Conservation (phyloP, 2,329 filamentous ascomycete genomes). For the Pyrenochaeta sp. region DNA sequence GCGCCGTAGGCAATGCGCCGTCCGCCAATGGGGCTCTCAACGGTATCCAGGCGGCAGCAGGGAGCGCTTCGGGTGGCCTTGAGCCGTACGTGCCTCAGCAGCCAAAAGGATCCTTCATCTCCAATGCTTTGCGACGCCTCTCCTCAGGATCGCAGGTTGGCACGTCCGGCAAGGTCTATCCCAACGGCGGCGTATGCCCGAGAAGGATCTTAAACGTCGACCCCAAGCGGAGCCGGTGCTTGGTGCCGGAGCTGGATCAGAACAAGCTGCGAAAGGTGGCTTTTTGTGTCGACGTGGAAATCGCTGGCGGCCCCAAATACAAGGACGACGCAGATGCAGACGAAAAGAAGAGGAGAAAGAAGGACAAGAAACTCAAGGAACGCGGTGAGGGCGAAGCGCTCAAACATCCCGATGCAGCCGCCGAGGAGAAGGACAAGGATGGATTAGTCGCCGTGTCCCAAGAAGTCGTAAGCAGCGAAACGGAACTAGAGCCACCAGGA, state of each 20-base stretch:
- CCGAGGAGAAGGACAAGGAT: constrained; percentile 64
- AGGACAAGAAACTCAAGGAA: constrained; percentile 66
- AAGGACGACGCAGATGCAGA: constrained; percentile 63
- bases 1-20: constrained; percentile 61
- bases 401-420: constrained; percentile 68
- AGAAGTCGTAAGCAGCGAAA: constrained; percentile 52
- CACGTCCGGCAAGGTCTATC: constrained; percentile 60
- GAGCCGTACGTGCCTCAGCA: constrained; percentile 76
- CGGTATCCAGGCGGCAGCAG: constrained; percentile 43
- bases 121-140: constrained; percentile 79
- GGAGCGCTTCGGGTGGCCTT: constrained; percentile 38
- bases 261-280: constrained; percentile 86
- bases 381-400: constrained; percentile 77
- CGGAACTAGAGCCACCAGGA: constrained; percentile 51
- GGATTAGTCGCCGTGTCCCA: constrained; percentile 43
- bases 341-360: constrained; percentile 59
- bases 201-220: constrained; percentile 87
- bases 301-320: constrained; percentile 85
- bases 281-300: constrained; percentile 97
- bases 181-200: constrained; percentile 76
- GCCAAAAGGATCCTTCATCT: constrained; percentile 79
- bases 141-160: constrained; percentile 65
- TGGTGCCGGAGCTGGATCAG: constrained; percentile 78
- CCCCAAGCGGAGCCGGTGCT: constrained; percentile 77
- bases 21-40: constrained; percentile 49